Conservation (phyloP, 2,329 filamentous ascomycete species). For the Ophidiomyces ophidiicola region DNA sequence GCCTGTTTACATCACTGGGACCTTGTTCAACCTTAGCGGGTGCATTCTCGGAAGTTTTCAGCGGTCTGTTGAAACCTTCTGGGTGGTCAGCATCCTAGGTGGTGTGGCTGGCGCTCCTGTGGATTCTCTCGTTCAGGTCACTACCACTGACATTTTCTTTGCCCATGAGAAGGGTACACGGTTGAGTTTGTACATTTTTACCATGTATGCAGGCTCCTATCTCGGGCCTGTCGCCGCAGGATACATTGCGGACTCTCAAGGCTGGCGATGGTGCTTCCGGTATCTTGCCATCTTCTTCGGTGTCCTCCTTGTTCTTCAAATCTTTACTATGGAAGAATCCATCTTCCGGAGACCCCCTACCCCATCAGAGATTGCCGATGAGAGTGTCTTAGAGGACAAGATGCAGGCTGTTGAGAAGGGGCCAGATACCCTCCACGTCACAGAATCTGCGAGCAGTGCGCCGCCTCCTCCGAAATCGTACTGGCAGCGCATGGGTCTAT, state of each 20-base stretch:
- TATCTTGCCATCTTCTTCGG: conserved; percentile 35
- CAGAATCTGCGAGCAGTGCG: neutral
- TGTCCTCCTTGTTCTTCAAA: conserved; percentile 36
- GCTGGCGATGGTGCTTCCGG: conserved; percentile 43
- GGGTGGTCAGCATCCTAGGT: conserved; percentile 10
- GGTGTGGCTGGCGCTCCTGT: conserved; percentile 36
- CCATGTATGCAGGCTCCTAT: conserved; percentile 37
- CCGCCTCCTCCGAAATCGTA: conserved; percentile 32
- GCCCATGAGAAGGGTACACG: conserved; percentile 35
- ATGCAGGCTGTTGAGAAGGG: conserved; percentile 6
- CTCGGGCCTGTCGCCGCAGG: conserved; percentile 25
- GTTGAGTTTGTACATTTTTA: conserved; percentile 35
- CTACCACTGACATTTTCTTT: conserved; percentile 37
- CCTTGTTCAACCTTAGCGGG: conserved; percentile 10
- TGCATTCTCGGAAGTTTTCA: conserved; percentile 14
- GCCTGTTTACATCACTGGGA: conserved; percentile 13
- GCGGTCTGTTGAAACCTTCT: conserved; percentile 9
- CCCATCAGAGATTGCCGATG: conserved; percentile 5
- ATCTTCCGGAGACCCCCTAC: conserved; percentile 35
- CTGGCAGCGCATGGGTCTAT: conserved; percentile 31
- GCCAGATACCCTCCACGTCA: neutral
- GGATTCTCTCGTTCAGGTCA: conserved; percentile 39
- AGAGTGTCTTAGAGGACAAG: conserved; percentile 6
- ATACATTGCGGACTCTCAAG: conserved; percentile 29
- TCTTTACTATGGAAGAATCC: conserved; percentile 51